Conservation (phyloP, 768 basidiomycete species). For the Hemileccinum rubropunctum region DNA sequence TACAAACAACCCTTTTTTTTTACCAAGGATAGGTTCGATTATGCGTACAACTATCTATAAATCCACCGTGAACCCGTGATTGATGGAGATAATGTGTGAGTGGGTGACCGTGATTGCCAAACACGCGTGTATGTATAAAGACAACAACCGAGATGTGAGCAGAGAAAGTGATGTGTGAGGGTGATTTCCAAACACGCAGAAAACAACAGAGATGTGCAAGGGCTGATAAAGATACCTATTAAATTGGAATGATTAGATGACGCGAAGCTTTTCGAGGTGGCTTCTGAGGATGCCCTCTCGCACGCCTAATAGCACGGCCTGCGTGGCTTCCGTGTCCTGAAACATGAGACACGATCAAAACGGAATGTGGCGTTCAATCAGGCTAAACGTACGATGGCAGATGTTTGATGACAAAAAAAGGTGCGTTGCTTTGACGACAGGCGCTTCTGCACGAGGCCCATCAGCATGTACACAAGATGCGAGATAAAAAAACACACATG, state of each 20-base stretch:
- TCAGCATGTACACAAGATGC: neutral
- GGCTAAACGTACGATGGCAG: conserved; percentile 55
- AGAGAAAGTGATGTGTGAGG: too few relatives aligned
- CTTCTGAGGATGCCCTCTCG: conserved; percentile 39
- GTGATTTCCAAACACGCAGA: too few relatives aligned
- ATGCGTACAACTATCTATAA: too few relatives aligned
- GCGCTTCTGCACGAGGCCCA: conserved; percentile 40
- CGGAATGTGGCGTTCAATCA: neutral
- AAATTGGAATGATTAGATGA: conserved; percentile 14
- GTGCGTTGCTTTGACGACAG: conserved; percentile 54
- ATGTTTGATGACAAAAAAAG: conserved; percentile 69
- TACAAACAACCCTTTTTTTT: too few relatives aligned
- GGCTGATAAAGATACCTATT: neutral
- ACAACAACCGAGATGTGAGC: too few relatives aligned
- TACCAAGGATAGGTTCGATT: too few relatives aligned
- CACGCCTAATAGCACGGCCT: conserved; percentile 38
- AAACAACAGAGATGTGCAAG: too few relatives aligned
- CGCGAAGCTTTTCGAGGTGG: conserved; percentile 32
- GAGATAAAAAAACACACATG: conserved; percentile 43
- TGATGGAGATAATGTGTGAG: too few relatives aligned
- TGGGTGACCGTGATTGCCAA: too few relatives aligned
- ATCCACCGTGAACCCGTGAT: too few relatives aligned
- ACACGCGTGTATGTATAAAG: too few relatives aligned
- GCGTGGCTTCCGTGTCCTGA: conserved; percentile 39
- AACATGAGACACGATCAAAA: neutral